Percentiles rank a stretch among this genome's conserved stretches.
These are phyloP conservation scores for Manihot esculenta DNA, from an alignment of 441 rosid species.

Conservation along the genomic window DNA sequence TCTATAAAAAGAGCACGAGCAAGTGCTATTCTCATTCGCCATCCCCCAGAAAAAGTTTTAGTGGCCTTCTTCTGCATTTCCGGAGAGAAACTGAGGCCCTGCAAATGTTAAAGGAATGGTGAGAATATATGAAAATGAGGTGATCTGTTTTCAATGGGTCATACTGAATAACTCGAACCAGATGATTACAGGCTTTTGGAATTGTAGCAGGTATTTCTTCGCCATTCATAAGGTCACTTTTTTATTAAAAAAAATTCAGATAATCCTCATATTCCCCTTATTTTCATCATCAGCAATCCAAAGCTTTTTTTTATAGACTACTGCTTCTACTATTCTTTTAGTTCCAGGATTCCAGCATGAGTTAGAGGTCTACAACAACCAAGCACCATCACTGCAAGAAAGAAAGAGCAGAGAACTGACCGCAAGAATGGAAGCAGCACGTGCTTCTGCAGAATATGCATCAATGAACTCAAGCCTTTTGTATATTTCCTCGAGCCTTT, in stretches of 20 bases:
- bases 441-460: constrained; percentile 92
- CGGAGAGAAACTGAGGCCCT: constrained; percentile 95
- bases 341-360: neutral
- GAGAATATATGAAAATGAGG: constrained; percentile 6
- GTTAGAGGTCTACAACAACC: constrained; percentile 9
- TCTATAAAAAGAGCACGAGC: constrained; percentile 93
- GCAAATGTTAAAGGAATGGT: constrained; percentile 28
- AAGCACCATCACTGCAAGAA: constrained; percentile 10
- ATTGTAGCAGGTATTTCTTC: neutral
- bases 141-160: neutral
- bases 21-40: constrained; percentile 98
- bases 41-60: constrained; percentile 92
- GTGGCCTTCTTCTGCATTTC: constrained; percentile 89
- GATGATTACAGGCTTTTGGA: neutral
- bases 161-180: neutral
- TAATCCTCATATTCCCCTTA: neutral
- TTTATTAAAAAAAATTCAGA: neutral
- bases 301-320: constrained; percentile 5
- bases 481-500: constrained; percentile 83
- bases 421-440: constrained; percentile 96
- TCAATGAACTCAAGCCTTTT: constrained; percentile 92
- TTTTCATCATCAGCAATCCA: neutral
- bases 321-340: neutral
- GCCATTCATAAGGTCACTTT: neutral
- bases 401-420: constrained; percentile 45